phyloP scores from a whole-genome alignment of 176 grass and related monocot genomes.

The Hordeum marinum region DNA sequence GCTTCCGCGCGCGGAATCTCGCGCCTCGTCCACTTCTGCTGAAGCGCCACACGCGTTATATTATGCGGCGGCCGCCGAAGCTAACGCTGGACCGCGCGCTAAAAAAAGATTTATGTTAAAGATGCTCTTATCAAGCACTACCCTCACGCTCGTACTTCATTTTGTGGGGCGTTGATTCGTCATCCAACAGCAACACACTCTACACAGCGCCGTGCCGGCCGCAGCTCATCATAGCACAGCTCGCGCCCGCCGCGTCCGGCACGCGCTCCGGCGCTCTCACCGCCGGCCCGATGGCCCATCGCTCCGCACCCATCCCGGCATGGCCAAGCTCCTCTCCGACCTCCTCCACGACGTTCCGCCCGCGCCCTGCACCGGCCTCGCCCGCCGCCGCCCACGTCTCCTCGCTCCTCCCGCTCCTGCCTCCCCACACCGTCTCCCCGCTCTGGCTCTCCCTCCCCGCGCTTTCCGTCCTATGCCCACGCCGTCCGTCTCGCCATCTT shows the following conservation, averaged over 20 bases:
- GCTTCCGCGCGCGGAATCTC: too few relatives aligned
- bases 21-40: too few relatives aligned
- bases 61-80: too few relatives aligned
- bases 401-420: slow-evolving; percentile 39
- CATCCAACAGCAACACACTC: background rate
- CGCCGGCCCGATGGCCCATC: background rate
- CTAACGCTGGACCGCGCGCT: too few relatives aligned
- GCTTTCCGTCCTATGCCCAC: slow-evolving; percentile 14
- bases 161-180: too few relatives aligned
- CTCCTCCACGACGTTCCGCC: slow-evolving; percentile 24
- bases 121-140: too few relatives aligned
- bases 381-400: slow-evolving; percentile 26
- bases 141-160: too few relatives aligned
- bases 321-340: slow-evolving; percentile 26
- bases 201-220: background rate
- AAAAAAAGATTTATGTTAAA: too few relatives aligned
- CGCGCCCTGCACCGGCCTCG: slow-evolving; percentile 22
- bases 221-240: background rate
- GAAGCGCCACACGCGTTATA: too few relatives aligned
- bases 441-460: slow-evolving; percentile 14
- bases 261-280: background rate
- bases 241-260: background rate
- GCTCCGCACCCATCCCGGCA: background rate
- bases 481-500: slow-evolving; percentile 1
- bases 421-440: background rate